phyloP scores from a whole-genome alignment of 805 yeast species.

The Ascoidea asiatica region DNA sequence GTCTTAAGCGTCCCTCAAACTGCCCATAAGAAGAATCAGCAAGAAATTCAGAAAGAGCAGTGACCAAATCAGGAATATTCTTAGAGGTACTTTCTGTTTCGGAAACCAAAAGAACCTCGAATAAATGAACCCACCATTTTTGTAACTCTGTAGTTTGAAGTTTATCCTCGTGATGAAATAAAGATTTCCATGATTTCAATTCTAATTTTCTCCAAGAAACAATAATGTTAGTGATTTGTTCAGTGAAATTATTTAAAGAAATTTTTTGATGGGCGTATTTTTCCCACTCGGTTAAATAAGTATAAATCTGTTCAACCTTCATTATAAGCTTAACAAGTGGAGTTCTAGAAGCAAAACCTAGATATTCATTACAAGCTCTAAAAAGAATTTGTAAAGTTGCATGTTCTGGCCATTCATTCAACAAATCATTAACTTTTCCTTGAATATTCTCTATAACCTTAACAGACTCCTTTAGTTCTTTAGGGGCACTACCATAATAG shows the following conservation, averaged over 20 bases:
- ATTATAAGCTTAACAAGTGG: conserved; percentile 71
- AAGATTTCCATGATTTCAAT: conserved; percentile 68
- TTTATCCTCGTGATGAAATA: conserved; percentile 53
- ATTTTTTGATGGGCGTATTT: conserved; percentile 75
- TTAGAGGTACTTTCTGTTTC: conserved; percentile 23
- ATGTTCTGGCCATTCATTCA: conserved; percentile 87
- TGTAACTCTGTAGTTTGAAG: conserved; percentile 38
- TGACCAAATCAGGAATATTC: conserved; percentile 19
- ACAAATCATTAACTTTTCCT: conserved; percentile 29
- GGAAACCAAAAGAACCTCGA: conserved; percentile 58
- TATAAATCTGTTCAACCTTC: conserved; percentile 77
- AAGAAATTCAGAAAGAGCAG: conserved; percentile 62
- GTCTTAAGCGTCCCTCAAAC: conserved; percentile 38
- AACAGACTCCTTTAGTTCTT: conserved; percentile 51
- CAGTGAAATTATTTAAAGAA: conserved; percentile 41
- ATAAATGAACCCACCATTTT: conserved; percentile 86
- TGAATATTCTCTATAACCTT: conserved; percentile 29
- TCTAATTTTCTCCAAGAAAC: conserved; percentile 89
- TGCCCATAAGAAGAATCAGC: conserved; percentile 73
- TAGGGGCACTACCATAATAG: conserved; percentile 47
- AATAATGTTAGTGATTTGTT: conserved; percentile 49
- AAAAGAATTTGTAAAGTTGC: conserved; percentile 65
- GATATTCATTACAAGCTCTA: conserved; percentile 52
- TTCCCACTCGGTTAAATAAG: conserved; percentile 84
- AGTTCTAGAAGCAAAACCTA: conserved; percentile 44